A percentile compares a stretch with the other conserved stretches of the same genome.
Conservation (phyloP, 805 yeast species). For the Suhomyces kilbournensis region DNA sequence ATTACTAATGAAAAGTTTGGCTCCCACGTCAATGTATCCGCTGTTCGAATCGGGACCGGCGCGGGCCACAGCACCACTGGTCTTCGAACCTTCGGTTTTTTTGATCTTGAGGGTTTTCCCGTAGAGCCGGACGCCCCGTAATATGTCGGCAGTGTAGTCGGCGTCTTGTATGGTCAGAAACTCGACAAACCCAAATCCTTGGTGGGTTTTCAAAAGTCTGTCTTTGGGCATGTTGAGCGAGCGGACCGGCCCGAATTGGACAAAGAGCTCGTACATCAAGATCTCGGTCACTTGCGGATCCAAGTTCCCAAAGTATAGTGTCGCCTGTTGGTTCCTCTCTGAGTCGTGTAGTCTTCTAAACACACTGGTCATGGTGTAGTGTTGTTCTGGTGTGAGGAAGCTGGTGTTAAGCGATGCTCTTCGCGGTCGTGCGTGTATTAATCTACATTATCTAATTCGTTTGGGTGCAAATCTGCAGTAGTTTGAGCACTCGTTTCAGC, state of each 20-base stretch:
- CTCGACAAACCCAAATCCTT: constrained; percentile 88
- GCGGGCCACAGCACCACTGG: constrained; percentile 2
- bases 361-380: constrained; percentile 23
- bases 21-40: constrained; percentile 44
- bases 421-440: constrained; percentile 2
- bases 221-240: constrained; percentile 77
- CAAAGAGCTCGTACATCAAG: constrained; percentile 73
- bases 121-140: constrained; percentile 59
- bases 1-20: constrained; percentile 54
- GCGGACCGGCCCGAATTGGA: constrained; percentile 79
- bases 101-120: constrained; percentile 61
- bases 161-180: constrained; percentile 59
- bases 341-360: constrained; percentile 36
- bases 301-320: constrained; percentile 79
- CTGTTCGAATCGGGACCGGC: constrained; percentile 7
- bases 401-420: background rate
- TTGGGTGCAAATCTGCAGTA: background rate
- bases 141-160: constrained; percentile 60
- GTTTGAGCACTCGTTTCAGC: no score
- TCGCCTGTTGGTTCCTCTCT: constrained; percentile 57
- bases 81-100: constrained; percentile 34
- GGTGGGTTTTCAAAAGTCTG: constrained; percentile 63
- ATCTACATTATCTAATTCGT: background rate
- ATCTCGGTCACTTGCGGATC: constrained; percentile 72
- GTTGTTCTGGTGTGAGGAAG: background rate